phyloP scores from a whole-genome alignment of 768 basidiomycete genomes.

The Rhizopogon vulgaris region DNA sequence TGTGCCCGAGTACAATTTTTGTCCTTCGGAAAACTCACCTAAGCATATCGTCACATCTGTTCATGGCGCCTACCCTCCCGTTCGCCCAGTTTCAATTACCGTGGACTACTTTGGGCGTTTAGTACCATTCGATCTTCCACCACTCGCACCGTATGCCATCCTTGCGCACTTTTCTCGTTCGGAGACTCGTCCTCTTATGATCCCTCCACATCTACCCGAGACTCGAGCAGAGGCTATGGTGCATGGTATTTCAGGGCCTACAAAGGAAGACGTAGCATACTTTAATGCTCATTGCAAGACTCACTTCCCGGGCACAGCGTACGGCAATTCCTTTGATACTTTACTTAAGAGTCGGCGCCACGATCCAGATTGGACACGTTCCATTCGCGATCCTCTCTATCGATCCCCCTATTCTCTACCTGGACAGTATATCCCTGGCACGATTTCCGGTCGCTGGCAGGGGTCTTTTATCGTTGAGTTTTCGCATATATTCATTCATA shows the following conservation, averaged over 20 bases:
- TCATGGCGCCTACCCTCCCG: slow-evolving; percentile 23
- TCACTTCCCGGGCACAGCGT: slow-evolving; percentile 23
- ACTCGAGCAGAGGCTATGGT: slow-evolving; percentile 29
- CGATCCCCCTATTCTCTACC: slow-evolving; percentile 1
- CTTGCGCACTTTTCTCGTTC: slow-evolving; percentile 41
- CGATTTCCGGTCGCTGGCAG: slow-evolving; percentile 43
- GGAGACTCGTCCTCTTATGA: slow-evolving; percentile 27
- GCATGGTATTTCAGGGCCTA: slow-evolving; percentile 32
- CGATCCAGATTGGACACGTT: slow-evolving; percentile 26
- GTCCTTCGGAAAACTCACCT: slow-evolving; percentile 9
- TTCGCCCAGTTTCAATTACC: slow-evolving; percentile 22
- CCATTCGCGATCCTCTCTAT: slow-evolving; percentile 5
- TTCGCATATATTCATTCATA: background rate
- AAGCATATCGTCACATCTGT: slow-evolving; percentile 10
- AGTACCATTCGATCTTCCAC: slow-evolving; percentile 30
- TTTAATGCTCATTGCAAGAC: slow-evolving; percentile 40
- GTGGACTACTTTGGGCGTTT: slow-evolving; percentile 40
- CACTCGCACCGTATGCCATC: slow-evolving; percentile 40
- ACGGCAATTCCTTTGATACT: slow-evolving; percentile 12
- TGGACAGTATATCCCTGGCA: slow-evolving; percentile 35
- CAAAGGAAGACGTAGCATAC: slow-evolving; percentile 38
- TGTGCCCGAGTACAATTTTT: slow-evolving; percentile 29
- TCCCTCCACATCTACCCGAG: slow-evolving; percentile 36
- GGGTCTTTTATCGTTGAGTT: slow-evolving; percentile 39
- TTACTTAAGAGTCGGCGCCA: slow-evolving; percentile 24